Percentiles rank a stretch among this genome's conserved stretches.
Evolutionary conservation across 495 filamentous ascomycete genomes (phyloP).

Genomic region (Neurospora sp.): DNA sequence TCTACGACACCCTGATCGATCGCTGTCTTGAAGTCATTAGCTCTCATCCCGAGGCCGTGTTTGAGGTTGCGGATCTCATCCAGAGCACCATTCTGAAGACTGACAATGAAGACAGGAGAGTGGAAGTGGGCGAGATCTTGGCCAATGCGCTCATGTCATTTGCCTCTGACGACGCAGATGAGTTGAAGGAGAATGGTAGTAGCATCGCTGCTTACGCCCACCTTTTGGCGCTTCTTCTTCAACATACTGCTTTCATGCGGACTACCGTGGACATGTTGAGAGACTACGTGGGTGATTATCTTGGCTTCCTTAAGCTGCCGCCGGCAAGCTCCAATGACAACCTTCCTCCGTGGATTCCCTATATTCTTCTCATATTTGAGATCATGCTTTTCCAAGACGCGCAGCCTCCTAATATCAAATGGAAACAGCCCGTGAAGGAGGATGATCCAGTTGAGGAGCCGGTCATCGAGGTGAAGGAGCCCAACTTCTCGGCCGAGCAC

Average conservation of each 20-base stretch:
- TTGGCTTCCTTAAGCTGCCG: conserved; percentile 72
- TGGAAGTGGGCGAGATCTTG: conserved; percentile 72
- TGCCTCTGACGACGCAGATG: conserved; percentile 64
- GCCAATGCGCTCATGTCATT: conserved; percentile 83
- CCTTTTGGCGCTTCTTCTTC: conserved; percentile 78
- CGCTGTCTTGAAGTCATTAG: conserved; percentile 83
- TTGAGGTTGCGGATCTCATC: conserved; percentile 84
- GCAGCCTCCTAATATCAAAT: conserved; percentile 64
- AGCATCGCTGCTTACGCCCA: conserved; percentile 84
- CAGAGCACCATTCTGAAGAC: conserved; percentile 63
- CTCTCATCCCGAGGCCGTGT: conserved; percentile 78
- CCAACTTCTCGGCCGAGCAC: conserved; percentile 54
- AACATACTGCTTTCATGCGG: conserved; percentile 70
- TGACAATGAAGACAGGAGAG: conserved; percentile 49
- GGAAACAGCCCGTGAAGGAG: conserved; percentile 52
- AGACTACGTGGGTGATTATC: conserved; percentile 63
- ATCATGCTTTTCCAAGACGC: conserved; percentile 79
- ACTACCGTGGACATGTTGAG: conserved; percentile 66
- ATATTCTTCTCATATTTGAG: conserved; percentile 82
- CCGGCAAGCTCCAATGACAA: conserved; percentile 58
- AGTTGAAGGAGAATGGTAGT: conserved; percentile 51
- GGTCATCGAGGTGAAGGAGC: conserved; percentile 48
- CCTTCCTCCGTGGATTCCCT: conserved; percentile 81
- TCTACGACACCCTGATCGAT: conserved; percentile 74
- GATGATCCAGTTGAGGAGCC: conserved; percentile 45